Base-by-base conservation (phyloP, 1,284 basidiomycete genomes). In the Pseudozyma sp. region DNA sequence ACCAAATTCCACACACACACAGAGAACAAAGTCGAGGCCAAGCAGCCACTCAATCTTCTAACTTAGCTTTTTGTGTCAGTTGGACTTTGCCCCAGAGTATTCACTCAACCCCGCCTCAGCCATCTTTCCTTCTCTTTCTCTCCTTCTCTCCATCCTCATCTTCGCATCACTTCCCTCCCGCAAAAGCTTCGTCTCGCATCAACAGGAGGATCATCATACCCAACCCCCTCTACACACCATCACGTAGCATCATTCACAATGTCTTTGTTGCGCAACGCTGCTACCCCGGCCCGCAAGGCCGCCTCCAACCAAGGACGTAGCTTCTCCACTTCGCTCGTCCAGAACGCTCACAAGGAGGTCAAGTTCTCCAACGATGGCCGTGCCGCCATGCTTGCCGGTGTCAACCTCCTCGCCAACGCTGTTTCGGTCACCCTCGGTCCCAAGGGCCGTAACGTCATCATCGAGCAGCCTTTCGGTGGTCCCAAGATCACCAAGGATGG, bases 401-500 rank as follows among this genome's bases (percentile, higher is more conserved):
- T 99, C 74, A 95, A 98, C 87, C 89, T 96, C 78, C 91, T 99
- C 76, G 95, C 96, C 59, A 80, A 83, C 59, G 83, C 83, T 31
- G 80, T 85, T 48, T 97, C 86, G 92, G 94, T 97, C 54, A 99
- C 96, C 42, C 90, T 98, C 42, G 96, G 96, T 67, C 96, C 96
- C 58, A 99, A 99, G 88, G 94, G 93, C 92, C 91, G 96, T 83
- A 99, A 97, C 86, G 96, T 98, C 82, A 98, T 99, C 88, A 97
- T 99, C 84, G 95, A 98, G 86, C 96, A 98, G 89, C 90, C 94
- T 40, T 99, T 92, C 83, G 96, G 96, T 81, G 94, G 94, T 55
- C 96, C 96, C 74, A 98, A 99, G 79, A 97, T 97, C 86, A 97
- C 95, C 83, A 97, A 97, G 87, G 95, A 98, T 86, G 96, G 96